Conservation (phyloP, 805 yeast genomes). For the Saturnispora dispora region DNA sequence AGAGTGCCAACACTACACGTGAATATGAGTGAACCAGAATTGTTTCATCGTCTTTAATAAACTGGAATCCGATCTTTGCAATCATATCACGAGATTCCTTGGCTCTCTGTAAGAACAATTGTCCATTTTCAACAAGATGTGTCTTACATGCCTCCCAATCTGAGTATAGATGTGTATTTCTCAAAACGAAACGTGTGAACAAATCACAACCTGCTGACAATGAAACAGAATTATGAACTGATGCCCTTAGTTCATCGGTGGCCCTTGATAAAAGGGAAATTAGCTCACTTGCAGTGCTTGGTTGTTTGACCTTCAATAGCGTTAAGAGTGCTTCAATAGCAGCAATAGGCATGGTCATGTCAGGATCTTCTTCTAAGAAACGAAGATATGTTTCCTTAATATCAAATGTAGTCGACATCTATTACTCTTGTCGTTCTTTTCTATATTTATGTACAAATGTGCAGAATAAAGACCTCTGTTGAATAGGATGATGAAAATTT, state of each 20-base stretch:
- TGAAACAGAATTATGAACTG: conserved; percentile 86
- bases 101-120: conserved; percentile 83
- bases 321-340: conserved; percentile 93
- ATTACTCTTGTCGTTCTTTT: background rate
- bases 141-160: conserved; percentile 93
- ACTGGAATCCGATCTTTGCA: conserved; percentile 80
- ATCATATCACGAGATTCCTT: conserved; percentile 81
- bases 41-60: conserved; percentile 87
- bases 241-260: conserved; percentile 59
- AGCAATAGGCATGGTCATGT: conserved; percentile 98
- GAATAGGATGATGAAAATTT: background rate
- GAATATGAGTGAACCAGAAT: conserved; percentile 86
- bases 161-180: conserved; percentile 77
- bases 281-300: conserved; percentile 88
- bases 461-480: background rate
- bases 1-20: conserved; percentile 75
- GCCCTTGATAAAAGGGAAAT: conserved; percentile 74
- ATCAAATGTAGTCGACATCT: conserved; percentile 43
- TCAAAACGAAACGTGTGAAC: conserved; percentile 84
- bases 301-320: conserved; percentile 70
- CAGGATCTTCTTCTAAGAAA: conserved; percentile 83
- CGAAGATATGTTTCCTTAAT: conserved; percentile 72
- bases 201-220: conserved; percentile 96
- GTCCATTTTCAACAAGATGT: conserved; percentile 89
- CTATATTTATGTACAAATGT: background rate